Evolutionary conservation across 257 asterid species (phyloP).

Genomic region (Solanum habrochaites): DNA sequence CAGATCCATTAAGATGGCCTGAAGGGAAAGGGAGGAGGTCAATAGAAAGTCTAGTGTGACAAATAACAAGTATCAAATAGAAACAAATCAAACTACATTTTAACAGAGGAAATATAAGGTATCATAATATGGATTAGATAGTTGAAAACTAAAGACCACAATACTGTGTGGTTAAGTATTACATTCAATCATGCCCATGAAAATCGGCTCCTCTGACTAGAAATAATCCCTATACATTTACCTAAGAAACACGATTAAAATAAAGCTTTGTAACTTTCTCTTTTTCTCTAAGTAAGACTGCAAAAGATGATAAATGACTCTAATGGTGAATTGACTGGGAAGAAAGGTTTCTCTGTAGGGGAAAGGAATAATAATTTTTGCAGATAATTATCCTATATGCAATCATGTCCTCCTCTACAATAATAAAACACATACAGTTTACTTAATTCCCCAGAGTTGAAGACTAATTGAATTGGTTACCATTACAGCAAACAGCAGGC

Average conservation of each 20-base stretch:
- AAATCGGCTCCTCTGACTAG: not conserved
- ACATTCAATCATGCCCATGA: not conserved
- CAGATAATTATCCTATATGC: not conserved
- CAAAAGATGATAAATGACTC: not conserved
- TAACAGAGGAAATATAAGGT: not conserved
- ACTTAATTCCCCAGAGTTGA: not conserved
- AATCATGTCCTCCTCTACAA: not conserved
- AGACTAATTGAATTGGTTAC: not conserved
- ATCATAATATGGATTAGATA: not conserved
- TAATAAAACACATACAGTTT: not conserved
- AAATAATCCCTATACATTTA: not conserved
- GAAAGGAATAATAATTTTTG: not conserved
- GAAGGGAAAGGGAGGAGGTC: not conserved
- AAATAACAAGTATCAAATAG: not conserved
- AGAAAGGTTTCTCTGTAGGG: not conserved
- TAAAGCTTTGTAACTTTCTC: not conserved
- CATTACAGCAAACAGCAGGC: not conserved
- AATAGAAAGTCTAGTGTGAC: not conserved
- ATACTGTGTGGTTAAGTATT: not conserved
- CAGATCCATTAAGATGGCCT: conserved; percentile 30
- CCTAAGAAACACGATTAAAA: not conserved
- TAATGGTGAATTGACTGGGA: not conserved
- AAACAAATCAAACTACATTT: not conserved
- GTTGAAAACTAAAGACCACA: not conserved
- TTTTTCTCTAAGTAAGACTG: not conserved